These are phyloP conservation scores for Delitschia confertaspora DNA, from an alignment of 495 filamentous ascomycete genomes.

Conservation along the genomic window DNA sequence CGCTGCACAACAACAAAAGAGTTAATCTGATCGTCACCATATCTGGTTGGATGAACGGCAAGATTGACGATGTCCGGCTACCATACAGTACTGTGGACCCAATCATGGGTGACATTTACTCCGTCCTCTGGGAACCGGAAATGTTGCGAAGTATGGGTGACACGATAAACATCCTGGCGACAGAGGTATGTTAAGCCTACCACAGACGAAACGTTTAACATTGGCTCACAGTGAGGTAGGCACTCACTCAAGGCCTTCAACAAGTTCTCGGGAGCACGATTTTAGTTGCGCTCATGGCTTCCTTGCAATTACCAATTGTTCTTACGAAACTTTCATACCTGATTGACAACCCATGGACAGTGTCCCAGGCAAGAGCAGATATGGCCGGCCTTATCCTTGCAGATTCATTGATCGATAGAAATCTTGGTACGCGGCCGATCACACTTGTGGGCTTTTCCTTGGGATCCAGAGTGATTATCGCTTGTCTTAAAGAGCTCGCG, in stretches of 20 bases:
- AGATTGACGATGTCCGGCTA: conserved; percentile 89
- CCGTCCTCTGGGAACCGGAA: conserved; percentile 94
- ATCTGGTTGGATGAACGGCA: conserved; percentile 97
- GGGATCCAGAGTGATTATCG: conserved; percentile 85
- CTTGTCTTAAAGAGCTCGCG: conserved; percentile 80
- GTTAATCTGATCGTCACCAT: conserved; percentile 94
- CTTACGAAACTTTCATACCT: conserved; percentile 92
- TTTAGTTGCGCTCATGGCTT: conserved; percentile 80
- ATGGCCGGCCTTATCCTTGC: conserved; percentile 88
- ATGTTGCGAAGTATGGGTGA: conserved; percentile 96
- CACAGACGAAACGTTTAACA: not conserved
- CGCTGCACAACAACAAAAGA: conserved; percentile 93
- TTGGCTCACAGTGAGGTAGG: too few species aligned
- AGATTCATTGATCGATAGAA: conserved; percentile 85
- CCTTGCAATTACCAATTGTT: conserved; percentile 84
- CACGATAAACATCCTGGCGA: conserved; percentile 96
- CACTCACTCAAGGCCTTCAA: conserved; percentile 89
- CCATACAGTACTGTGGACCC: conserved; percentile 95
- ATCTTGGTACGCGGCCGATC: conserved; percentile 81
- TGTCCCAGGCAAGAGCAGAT: conserved; percentile 82
- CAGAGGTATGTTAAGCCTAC: conserved; percentile 60
- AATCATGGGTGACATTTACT: conserved; percentile 97
- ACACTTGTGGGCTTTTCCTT: conserved; percentile 97
- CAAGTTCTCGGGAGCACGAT: conserved; percentile 91
- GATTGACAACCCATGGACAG: conserved; percentile 97